Evolutionary conservation across 78 protist species (phyloP).

Genomic region (Planoprotostelium fungivorum): DNA sequence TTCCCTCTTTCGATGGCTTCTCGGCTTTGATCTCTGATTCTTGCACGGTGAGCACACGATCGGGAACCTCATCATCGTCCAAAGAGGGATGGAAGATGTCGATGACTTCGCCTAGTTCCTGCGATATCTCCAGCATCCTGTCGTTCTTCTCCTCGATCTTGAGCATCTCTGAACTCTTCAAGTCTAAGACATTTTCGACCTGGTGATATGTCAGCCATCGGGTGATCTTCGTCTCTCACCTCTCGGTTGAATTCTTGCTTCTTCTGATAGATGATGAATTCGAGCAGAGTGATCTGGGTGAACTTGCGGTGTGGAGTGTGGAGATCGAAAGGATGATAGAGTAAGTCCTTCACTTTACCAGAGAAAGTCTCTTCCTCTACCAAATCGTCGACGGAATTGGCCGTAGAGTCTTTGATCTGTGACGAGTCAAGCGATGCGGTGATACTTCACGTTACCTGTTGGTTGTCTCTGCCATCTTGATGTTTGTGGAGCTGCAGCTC

Average conservation of each 20-base stretch:
- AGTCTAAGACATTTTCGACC: background rate
- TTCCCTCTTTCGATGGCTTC: background rate
- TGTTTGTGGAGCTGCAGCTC: background rate
- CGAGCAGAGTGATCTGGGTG: constrained; percentile 15
- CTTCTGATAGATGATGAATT: background rate
- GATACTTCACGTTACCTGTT: background rate
- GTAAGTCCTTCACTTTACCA: background rate
- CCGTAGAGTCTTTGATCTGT: too few species aligned
- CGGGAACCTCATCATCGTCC: background rate
- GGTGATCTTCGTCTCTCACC: background rate
- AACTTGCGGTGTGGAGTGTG: constrained; percentile 7
- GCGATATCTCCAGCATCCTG: background rate
- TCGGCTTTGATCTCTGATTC: background rate
- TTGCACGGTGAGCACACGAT: background rate
- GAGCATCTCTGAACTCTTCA: background rate
- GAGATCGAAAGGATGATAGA: constrained; percentile 18
- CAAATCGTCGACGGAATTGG: too few species aligned
- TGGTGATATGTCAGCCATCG: background rate
- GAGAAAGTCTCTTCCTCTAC: background rate
- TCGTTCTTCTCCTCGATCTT: constrained; percentile 7
- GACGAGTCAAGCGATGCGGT: background rate
- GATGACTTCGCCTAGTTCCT: background rate
- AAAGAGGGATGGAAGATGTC: background rate
- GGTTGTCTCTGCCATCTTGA: background rate
- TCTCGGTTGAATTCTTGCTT: background rate